Evolutionary conservation across 75 land plant genomes (phyloP).

Genomic region (Pinus taeda): DNA sequence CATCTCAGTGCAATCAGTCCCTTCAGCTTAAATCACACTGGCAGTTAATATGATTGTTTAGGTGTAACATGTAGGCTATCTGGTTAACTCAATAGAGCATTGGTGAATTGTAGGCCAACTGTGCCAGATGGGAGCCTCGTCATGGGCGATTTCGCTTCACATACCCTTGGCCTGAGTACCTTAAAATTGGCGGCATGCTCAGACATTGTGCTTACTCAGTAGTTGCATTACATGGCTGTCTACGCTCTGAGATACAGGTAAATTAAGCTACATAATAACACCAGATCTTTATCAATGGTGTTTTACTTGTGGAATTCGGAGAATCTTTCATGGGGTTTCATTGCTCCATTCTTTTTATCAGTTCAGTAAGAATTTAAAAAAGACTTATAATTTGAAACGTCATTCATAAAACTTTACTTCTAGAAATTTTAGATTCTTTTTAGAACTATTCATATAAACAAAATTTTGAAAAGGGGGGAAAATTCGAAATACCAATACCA

Average conservation of each 20-base stretch:
- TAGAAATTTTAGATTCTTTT: neutral
- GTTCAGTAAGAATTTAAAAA: too few relatives aligned
- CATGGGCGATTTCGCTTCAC: constrained; percentile 46
- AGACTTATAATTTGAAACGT: neutral
- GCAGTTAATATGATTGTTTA: too few relatives aligned
- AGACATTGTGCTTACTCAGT: constrained; percentile 67
- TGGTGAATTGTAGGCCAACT: constrained; percentile 37
- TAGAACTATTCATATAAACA: too few relatives aligned
- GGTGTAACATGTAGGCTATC: too few relatives aligned
- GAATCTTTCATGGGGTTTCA: neutral
- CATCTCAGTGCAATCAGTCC: too few relatives aligned
- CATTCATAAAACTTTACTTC: neutral
- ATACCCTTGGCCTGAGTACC: constrained; percentile 71
- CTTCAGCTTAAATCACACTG: too few relatives aligned
- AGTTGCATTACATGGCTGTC: constrained; percentile 74
- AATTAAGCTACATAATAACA: too few relatives aligned
- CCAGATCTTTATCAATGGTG: too few relatives aligned
- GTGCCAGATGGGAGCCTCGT: constrained; percentile 88
- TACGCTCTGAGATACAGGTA: constrained; percentile 76
- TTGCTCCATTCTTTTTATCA: neutral
- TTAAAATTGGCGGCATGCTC: constrained; percentile 58
- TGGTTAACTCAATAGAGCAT: too few relatives aligned
- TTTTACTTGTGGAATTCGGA: too few relatives aligned
- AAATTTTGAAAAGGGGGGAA: too few relatives aligned
- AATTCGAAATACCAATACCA: neutral